Evolutionary conservation across 2,329 filamentous ascomycete genomes (phyloP), one percentile per base, ranked within the genome.

Genomic region (Aspergillus glaucus): DNA sequence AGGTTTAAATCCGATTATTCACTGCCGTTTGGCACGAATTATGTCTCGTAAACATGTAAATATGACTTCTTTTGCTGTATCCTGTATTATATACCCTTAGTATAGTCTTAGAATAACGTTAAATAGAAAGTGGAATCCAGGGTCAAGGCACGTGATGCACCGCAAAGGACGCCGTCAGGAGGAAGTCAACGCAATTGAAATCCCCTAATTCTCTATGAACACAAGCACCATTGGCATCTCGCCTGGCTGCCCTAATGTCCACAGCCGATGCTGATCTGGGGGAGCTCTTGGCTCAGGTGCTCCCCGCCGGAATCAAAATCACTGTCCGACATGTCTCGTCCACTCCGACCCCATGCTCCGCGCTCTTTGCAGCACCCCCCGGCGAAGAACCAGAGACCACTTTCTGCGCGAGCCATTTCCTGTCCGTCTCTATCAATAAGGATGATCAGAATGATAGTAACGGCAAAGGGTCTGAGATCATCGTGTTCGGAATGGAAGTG

Each of bases 291-390:
- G 72, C 76, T 41, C 72, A 74, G 45, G 73, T 70, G 46, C 68
- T 84, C 41, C 79, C 80, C 22, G 66, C 74, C 46, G 73, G 72
- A 50, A 72, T 76, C 55, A 66, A 70, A 43, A 87, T 95, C 65
- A 84, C 78, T 55, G 77, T 92, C 61, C 85, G 94, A 67, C 92
- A 98, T 73, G 74, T 96, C 58, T 95, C 89, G 21, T 95, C 91
- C 4, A 86, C 87, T 12, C 88, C 92, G 4, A 85, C 82, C 30
- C 78, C 78, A 63, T 86, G 84, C 53, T 79, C 84, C 7, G 79
- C 92, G 14, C 80, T 98, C 40, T 96, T 86, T 71, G 85, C 87
- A 32, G 79, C 91, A 30, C 84, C 88, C 3, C 87, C 88, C 4
- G 82, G 84, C 50, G 75, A 81, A 55, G 79, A 80, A 40, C 79